These are phyloP conservation scores for Hyaloscypha hepaticicola DNA, from an alignment of 495 filamentous ascomycete genomes.

Conservation along the genomic window DNA sequence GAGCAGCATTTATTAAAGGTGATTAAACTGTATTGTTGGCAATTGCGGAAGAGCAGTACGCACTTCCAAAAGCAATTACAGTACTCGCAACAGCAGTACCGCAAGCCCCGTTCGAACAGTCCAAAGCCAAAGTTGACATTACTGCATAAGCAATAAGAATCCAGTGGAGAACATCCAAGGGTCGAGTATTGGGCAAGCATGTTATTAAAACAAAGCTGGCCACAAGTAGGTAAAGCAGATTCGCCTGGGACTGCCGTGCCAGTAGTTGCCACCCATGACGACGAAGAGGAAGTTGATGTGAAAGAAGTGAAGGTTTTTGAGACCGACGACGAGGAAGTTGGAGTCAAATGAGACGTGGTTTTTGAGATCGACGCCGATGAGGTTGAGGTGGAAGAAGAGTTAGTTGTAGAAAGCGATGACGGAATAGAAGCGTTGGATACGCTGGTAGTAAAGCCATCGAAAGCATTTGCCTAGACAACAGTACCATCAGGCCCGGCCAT, in stretches of 20 bases:
- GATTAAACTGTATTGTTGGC: conserved; percentile 12
- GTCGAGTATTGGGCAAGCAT: conserved; percentile 61
- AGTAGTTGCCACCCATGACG: background rate
- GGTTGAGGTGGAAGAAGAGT: too few species aligned
- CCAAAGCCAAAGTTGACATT: conserved; percentile 67
- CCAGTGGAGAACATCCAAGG: conserved; percentile 58
- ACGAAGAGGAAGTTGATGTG: conserved; percentile 7
- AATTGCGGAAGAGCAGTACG: conserved; percentile 12
- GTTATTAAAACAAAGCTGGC: conserved; percentile 63
- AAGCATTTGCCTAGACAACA: too few species aligned
- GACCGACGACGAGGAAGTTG: conserved; percentile 1
- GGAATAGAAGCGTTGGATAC: too few species aligned
- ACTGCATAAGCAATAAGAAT: conserved; percentile 68
- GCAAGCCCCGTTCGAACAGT: conserved; percentile 72
- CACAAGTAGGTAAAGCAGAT: conserved; percentile 13
- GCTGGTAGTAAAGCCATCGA: too few species aligned
- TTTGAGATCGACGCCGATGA: too few species aligned
- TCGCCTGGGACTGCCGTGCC: conserved; percentile 15
- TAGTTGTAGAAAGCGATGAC: too few species aligned
- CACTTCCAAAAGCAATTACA: conserved; percentile 18
- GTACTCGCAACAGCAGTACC: conserved; percentile 28
- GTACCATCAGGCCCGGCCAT: too few species aligned
- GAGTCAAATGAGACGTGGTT: too few species aligned
- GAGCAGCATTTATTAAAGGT: background rate
- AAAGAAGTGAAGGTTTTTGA: conserved; percentile 2